Base-by-base conservation (phyloP, 352 stramenopile species). In the Phytopythium boreale region DNA sequence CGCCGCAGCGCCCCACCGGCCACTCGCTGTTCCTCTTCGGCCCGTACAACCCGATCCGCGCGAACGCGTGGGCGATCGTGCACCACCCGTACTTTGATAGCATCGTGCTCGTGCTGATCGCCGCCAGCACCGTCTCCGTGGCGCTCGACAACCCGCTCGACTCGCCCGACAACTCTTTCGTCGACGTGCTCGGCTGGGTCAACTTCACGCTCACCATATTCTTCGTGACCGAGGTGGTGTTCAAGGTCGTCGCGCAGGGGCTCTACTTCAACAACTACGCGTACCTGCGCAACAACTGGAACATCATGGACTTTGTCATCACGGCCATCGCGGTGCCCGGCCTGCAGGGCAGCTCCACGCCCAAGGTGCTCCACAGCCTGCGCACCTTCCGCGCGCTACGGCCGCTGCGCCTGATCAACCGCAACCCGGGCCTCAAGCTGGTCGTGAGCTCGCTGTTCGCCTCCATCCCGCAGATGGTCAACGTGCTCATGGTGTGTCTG, bases 291-390 rank as follows among this genome's bases (percentile, higher is more conserved):
- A 73, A 89, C 61, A 72, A 72, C 7, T 97, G 90, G 90, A 95
- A 96, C 61, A 55, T 93, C 2, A 79, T 97, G 67, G 89, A 97
- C 59, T 89, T 90, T 58, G 64, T 88, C 14, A 93, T 97, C 63
- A 80, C 93, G 1, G 65, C 79, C 6, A 58, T 92, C 26, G 44
- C 80, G 9, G 59, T 75, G 9, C 67, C 73, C 0, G 62, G 74
- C 0, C 59, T 84, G 19, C 58, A 70, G 24, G 67, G 61, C 6
- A 62, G 63, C 27, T 55, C 37, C 12, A 69, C 56, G 15, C 62
- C 70, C 34, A 84, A 79, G 36, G 66, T 77, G 27, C 63, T 93
- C 27, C 70, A 74, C 36, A 81, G 76, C 0, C 61, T 96, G 29
- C 78, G 87, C 11, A 77, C 77, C 2, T 76, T 96, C 61, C 72